Evolutionary conservation across 257 asterid species (phyloP).

Genomic region (Verbascum thapsus): DNA sequence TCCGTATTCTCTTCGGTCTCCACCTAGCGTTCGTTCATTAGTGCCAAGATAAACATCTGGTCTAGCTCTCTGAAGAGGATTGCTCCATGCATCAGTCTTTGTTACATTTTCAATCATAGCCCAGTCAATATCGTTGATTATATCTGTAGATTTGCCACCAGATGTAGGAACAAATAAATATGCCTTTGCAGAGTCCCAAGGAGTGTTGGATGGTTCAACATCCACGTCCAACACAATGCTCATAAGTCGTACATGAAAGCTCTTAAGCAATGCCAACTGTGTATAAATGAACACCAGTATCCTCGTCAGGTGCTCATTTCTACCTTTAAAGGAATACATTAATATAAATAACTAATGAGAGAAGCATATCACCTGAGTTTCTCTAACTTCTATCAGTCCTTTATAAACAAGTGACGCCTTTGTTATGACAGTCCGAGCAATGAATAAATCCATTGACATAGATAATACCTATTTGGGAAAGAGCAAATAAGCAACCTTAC

Average conservation of each 20-base stretch:
- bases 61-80: constrained; percentile 97
- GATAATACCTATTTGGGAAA: constrained; percentile 66
- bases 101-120: constrained; percentile 64
- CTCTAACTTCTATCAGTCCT: constrained; percentile 64
- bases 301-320: constrained; percentile 24
- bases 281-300: constrained; percentile 28
- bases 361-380: constrained; percentile 65
- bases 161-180: constrained; percentile 78
- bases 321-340: constrained; percentile 20
- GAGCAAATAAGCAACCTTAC: constrained; percentile 30
- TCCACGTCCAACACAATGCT: constrained; percentile 98
- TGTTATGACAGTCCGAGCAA: constrained; percentile 84
- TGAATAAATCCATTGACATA: constrained; percentile 88
- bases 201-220: constrained; percentile 95
- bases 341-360: constrained; percentile 29
- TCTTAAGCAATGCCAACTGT: constrained; percentile 78
- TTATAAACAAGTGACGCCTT: constrained; percentile 71
- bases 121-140: constrained; percentile 68
- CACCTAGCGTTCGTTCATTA: constrained; percentile 90
- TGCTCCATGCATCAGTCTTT: constrained; percentile 74
- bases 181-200: constrained; percentile 96
- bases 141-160: constrained; percentile 47
- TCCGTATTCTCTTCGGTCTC: constrained; percentile 95
- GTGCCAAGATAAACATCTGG: constrained; percentile 99
- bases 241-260: constrained; percentile 96